These are phyloP conservation scores for Auriscalpium orientale DNA, from an alignment of 768 basidiomycete species.

Conservation along the genomic window DNA sequence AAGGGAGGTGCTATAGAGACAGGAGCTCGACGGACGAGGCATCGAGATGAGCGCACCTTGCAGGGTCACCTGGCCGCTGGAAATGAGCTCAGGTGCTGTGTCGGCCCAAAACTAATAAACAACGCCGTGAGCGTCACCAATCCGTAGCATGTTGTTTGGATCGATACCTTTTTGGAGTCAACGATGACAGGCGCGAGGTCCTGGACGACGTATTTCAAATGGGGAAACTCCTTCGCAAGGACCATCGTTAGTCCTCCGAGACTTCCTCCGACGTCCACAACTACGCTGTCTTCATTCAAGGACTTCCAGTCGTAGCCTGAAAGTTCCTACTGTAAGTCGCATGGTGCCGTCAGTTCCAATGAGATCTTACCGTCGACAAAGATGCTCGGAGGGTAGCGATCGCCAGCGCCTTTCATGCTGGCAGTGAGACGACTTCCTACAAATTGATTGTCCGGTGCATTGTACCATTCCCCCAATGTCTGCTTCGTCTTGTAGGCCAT, in stretches of 20 bases:
- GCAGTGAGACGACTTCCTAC: background rate
- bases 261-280: slow-evolving; percentile 36
- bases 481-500: background rate
- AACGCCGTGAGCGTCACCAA: background rate
- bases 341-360: slow-evolving; percentile 21
- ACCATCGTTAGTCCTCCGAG: slow-evolving; percentile 30
- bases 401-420: background rate
- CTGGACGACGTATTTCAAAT: slow-evolving; percentile 31
- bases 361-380: background rate
- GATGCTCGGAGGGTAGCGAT: background rate
- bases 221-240: slow-evolving; percentile 27
- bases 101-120: slow-evolving; percentile 3
- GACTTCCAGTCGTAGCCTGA: slow-evolving; percentile 30
- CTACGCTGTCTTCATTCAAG: slow-evolving; percentile 19
- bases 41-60: background rate
- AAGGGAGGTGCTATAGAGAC: background rate
- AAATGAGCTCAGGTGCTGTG: background rate
- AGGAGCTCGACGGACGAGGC: background rate
- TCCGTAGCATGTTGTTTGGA: background rate
- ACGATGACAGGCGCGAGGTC: slow-evolving; percentile 14
- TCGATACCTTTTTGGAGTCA: background rate
- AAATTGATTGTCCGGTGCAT: background rate
- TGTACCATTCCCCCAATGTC: background rate
- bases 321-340: background rate
- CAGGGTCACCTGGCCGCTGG: slow-evolving; percentile 1